Evolutionary conservation across 352 stramenopile genomes (phyloP), one percentile per base, ranked within the genome.

Genomic region (Pythium coloratum): DNA sequence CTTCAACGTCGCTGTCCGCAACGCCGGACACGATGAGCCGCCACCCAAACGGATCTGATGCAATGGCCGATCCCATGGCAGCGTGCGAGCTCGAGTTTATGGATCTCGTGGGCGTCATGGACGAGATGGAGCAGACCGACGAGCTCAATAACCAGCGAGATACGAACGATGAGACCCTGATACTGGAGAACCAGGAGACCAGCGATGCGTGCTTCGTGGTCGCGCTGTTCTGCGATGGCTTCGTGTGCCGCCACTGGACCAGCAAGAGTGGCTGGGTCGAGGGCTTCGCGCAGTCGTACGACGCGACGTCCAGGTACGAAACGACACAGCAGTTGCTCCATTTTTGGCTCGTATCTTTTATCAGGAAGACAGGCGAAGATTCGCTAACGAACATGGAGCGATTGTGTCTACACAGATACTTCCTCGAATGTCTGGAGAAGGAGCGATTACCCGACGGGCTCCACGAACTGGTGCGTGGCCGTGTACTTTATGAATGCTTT

Each of bases 221-320:
- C 40, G 80, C 79, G 55, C 74, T 91, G 32, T 91, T 90, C 62
- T 71, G 72, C 28, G 76, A 91, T 30, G 83, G 73, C 3, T 91
- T 90, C 66, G 81, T 91, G 33, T 91, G 83, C 20, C 80, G 80
- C 20, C 81, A 91, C 57, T 78, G 75, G 40, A 88, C 82, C 26
- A 75, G 73, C 34, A 71, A 77, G 50, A 78, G 74, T 36, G 76
- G 84, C 36, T 77, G 75, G 50, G 64, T 90, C 57, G 81, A 91
- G 20, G 83, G 83, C 2, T 91, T 89, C 33, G 81, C 80, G 14
- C 83, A 91, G 70, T 83, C 83, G 24, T 91, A 90, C 61, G 83
- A 91, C 54, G 70, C 64, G n/a, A 81, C 86, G 20, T 86, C 80
- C 7, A 84, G 81, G 83, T 91, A 26, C 49, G 67, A 53, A 53